Conservation (phyloP, 352 stramenopile genomes). For the Pythium aristosporum region DNA sequence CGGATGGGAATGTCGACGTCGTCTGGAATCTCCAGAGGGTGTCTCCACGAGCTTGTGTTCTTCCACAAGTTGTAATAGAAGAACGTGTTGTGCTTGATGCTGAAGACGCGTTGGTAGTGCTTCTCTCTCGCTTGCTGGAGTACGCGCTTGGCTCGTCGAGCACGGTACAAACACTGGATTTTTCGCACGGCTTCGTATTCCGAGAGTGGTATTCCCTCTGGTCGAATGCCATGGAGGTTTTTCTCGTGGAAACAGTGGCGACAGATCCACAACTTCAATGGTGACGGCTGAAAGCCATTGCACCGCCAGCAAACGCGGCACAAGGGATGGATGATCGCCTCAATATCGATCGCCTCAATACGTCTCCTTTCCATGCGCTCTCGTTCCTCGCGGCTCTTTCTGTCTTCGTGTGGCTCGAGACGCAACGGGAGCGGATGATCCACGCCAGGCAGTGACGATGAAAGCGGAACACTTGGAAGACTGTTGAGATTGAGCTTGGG, state of each 20-base stretch:
- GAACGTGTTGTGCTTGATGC: slow-evolving; percentile 68
- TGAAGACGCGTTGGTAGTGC: slow-evolving; percentile 74
- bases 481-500: slow-evolving; percentile 48
- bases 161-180: slow-evolving; percentile 68
- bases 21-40: slow-evolving; percentile 36
- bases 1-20: slow-evolving; percentile 66
- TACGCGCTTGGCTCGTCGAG: slow-evolving; percentile 42
- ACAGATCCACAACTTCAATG: slow-evolving; percentile 65
- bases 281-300: slow-evolving; percentile 68
- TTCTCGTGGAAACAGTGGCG: slow-evolving; percentile 73
- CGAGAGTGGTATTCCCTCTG: slow-evolving; percentile 36
- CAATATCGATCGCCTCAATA: slow-evolving; percentile 66
- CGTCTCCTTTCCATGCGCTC: slow-evolving; percentile 39
- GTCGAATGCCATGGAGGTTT: slow-evolving; percentile 55
- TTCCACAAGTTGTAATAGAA: slow-evolving; percentile 82
- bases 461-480: slow-evolving; percentile 38
- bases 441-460: slow-evolving; percentile 36
- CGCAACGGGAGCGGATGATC: slow-evolving; percentile 35
- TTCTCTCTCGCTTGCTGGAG: slow-evolving; percentile 57
- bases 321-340: slow-evolving; percentile 62
- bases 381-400: slow-evolving; percentile 28
- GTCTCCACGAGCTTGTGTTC: slow-evolving; percentile 45
- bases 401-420: slow-evolving; percentile 57
- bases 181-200: slow-evolving; percentile 80
- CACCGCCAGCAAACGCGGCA: slow-evolving; percentile 80